Evolutionary conservation across 2,329 filamentous ascomycete genomes (phyloP), one percentile per base, ranked within the genome.

Genomic region (Pseudocercospora ulei): DNA sequence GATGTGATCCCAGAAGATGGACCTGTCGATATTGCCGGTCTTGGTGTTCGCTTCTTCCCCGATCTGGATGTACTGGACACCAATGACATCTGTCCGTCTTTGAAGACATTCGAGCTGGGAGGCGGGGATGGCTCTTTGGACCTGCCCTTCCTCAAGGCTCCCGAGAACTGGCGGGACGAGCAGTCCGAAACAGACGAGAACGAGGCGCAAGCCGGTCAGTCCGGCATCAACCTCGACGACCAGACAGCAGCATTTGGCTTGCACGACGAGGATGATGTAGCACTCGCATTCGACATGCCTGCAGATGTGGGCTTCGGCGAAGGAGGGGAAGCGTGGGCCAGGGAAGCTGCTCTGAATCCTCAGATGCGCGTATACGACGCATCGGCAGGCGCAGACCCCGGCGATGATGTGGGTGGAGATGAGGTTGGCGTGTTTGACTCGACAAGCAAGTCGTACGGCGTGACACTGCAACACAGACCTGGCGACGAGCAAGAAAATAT

Each of bases 251-350:
- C 65, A 4, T 73, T 71, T 3, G 54, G 48, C 22, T 40, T 53
- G 38, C 86, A 94, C 53, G 86, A 94, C 53, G 30, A n/a, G n/a
- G 86, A 86, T 46, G 73, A 79, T 47, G 73, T 72, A 23, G 65
- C 3, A 66, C 87, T 23, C 82, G 78, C 65, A 11, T 69, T 72
- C 39, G 68, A 76, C 29, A 66, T 75, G 22, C 66, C 65, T 23
- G 68, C 65, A 4, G 81, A 92, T 47, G 75, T 85, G 39, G 83
- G 82, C 7, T 98, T 98, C 57, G 90, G 90, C 16, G 87, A 96
- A 59, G 90, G 90, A 43, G 90, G 90, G 47, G 90, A 98, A 60
- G 84, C 81, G 1, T 98, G 90, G 88, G 90, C 88, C 3, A 77
- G 79, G 51, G 85, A 95, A 60, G 86, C 87, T 25, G 87, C 83